These are phyloP conservation scores for Pterothamnion heteromorphum DNA, from an alignment of 31 red algal species.

Conservation along the genomic window DNA sequence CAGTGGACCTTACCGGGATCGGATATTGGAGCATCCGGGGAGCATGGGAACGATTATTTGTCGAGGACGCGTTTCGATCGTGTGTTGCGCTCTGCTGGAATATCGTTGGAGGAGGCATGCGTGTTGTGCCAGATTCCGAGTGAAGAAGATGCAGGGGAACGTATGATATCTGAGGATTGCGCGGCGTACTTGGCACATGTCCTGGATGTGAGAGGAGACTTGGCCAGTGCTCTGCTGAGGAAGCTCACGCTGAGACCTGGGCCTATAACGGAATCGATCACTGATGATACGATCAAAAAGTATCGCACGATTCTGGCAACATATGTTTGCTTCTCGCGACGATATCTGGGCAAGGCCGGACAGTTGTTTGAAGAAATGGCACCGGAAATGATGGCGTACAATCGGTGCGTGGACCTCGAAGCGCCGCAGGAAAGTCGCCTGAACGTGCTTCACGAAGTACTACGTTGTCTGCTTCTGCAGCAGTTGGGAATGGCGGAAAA, in stretches of 20 bases:
- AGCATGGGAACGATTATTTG: background rate
- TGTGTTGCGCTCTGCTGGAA: background rate
- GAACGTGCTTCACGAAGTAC: background rate
- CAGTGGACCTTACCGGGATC: too few relatives aligned
- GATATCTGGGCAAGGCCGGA: too few relatives aligned
- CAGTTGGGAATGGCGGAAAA: background rate
- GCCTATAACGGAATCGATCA: background rate
- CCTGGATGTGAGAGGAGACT: background rate
- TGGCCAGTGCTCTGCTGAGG: background rate
- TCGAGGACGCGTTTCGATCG: background rate
- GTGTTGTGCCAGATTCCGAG: background rate
- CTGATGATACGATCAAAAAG: background rate
- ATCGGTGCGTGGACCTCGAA: background rate
- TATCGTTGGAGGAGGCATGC: background rate
- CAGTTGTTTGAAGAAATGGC: too few relatives aligned
- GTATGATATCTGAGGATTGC: background rate
- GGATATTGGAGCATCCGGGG: background rate
- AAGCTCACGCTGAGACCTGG: background rate
- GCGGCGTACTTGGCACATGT: background rate
- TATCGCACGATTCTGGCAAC: background rate
- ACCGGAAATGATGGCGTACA: too few relatives aligned
- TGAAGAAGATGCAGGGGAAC: background rate
- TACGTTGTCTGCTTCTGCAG: background rate
- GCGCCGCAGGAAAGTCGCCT: background rate
- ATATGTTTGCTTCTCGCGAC: too few relatives aligned